phyloP scores from a whole-genome alignment of 345 rosid species.

The Gossypium bickii region DNA sequence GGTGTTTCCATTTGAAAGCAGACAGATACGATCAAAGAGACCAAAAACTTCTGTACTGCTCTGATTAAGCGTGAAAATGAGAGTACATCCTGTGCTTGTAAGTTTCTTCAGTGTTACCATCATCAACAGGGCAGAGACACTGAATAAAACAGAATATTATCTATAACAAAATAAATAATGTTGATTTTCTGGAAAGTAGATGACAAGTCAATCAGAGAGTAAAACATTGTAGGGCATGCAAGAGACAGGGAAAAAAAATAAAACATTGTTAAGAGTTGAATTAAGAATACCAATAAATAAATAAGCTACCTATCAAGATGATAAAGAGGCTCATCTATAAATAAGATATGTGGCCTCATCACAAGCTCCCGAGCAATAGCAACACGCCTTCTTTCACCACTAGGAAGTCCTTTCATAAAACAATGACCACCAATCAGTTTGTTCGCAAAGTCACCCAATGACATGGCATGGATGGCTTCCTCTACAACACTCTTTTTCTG shows the following conservation, averaged over 20 bases:
- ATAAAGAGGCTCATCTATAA: constrained; percentile 97
- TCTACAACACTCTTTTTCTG: constrained; percentile 86
- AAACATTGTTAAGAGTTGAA: neutral
- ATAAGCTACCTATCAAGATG: constrained; percentile 78
- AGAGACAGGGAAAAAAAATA: neutral
- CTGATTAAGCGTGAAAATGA: constrained; percentile 78
- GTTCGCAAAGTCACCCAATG: constrained; percentile 82
- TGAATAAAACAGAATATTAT: constrained; percentile 26
- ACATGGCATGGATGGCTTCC: constrained; percentile 98
- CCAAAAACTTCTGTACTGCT: constrained; percentile 99
- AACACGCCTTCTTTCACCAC: constrained; percentile 95
- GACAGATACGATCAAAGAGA: constrained; percentile 95
- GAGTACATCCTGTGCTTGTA: constrained; percentile 94
- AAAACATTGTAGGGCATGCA: neutral
- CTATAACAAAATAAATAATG: neutral
- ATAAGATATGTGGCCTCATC: constrained; percentile 85
- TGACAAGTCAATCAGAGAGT: neutral
- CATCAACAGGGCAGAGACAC: constrained; percentile 98
- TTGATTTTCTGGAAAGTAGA: neutral
- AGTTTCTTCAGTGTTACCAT: constrained; percentile 98
- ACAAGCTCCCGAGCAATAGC: constrained; percentile 95
- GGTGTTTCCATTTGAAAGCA: constrained; percentile 94
- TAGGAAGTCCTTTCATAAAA: constrained; percentile 82
- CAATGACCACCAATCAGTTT: constrained; percentile 96
- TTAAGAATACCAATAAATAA: neutral